Percentiles rank a stretch among this genome's conserved stretches.
These are phyloP conservation scores for Coemansia sp. DNA, from an alignment of 192 early-diverging fungal species.

Conservation along the genomic window DNA sequence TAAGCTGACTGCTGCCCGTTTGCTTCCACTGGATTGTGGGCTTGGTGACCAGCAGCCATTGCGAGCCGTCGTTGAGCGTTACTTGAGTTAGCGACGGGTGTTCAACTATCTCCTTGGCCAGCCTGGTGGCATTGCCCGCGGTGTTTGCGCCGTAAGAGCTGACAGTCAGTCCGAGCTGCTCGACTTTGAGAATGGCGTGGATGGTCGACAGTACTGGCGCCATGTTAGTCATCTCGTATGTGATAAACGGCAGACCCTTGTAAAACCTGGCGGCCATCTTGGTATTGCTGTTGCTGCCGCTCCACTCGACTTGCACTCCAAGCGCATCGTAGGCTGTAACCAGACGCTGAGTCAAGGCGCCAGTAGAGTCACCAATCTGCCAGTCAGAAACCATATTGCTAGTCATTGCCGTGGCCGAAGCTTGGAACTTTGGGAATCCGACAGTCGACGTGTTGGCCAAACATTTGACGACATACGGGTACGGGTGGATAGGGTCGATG, in stretches of 20 bases:
- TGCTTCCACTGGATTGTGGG: slow-evolving; percentile 40
- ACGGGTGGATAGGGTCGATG: slow-evolving; percentile 42
- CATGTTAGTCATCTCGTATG: slow-evolving; percentile 38
- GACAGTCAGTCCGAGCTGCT: slow-evolving; percentile 26
- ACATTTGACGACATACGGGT: slow-evolving; percentile 51
- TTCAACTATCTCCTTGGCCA: slow-evolving; percentile 17
- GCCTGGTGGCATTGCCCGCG: slow-evolving; percentile 6
- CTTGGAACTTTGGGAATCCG: slow-evolving; percentile 36
- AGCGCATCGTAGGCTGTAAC: slow-evolving; percentile 41
- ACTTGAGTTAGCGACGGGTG: slow-evolving; percentile 40
- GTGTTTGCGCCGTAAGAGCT: slow-evolving; percentile 16
- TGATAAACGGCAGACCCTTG: slow-evolving; percentile 56
- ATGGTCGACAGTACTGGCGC: slow-evolving; percentile 36
- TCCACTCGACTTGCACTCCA: slow-evolving; percentile 50
- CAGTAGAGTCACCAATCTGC: slow-evolving; percentile 22
- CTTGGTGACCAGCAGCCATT: slow-evolving; percentile 51
- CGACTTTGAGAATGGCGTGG: slow-evolving; percentile 41
- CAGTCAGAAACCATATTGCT: slow-evolving; percentile 32
- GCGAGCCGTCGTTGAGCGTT: slow-evolving; percentile 50
- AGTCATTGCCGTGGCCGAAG: slow-evolving; percentile 8
- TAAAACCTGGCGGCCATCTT: slow-evolving; percentile 52
- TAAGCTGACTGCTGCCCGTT: slow-evolving; percentile 7
- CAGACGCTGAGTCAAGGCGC: slow-evolving; percentile 28
- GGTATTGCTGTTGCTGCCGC: slow-evolving; percentile 1
- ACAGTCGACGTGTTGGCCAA: slow-evolving; percentile 20